A percentile compares a stretch with the other conserved stretches of the same genome.
Evolutionary conservation across 208 protist genomes (phyloP).

Genomic region (Leishmania arabica): DNA sequence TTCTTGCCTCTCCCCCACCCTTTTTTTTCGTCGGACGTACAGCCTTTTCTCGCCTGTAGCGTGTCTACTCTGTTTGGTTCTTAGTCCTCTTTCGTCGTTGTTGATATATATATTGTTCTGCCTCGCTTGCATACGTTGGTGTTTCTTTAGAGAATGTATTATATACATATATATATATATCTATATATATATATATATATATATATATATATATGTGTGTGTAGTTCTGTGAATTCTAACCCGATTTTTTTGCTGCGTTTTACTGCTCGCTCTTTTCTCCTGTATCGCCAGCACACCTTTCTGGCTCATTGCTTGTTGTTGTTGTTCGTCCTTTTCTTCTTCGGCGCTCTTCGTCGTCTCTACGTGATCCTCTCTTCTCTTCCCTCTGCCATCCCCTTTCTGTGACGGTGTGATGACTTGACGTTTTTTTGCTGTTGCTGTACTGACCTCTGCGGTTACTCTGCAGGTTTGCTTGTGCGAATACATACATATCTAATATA

Average conservation of each 20-base stretch:
- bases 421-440: background rate
- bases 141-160: no score
- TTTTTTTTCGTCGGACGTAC: background rate
- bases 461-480: background rate
- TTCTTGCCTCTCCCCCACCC: background rate
- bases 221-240: background rate
- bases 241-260: background rate
- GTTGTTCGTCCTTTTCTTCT: no score
- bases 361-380: background rate
- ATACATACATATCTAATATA: background rate
- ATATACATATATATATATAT: no score
- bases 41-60: background rate
- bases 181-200: no score
- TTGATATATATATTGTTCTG: background rate
- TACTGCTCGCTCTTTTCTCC: background rate
- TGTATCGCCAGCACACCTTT: background rate
- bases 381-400: no score
- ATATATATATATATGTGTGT: no score
- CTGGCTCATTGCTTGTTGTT: background rate
- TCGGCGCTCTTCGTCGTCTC: background rate
- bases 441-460: background rate
- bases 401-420: no score
- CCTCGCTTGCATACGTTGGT: no score
- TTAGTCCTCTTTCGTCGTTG: background rate
- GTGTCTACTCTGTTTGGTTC: constrained; percentile 6